A percentile compares a stretch with the other conserved stretches of the same genome.
Evolutionary conservation across 306 rosid genomes (phyloP).

Genomic region (Myrica gale): DNA sequence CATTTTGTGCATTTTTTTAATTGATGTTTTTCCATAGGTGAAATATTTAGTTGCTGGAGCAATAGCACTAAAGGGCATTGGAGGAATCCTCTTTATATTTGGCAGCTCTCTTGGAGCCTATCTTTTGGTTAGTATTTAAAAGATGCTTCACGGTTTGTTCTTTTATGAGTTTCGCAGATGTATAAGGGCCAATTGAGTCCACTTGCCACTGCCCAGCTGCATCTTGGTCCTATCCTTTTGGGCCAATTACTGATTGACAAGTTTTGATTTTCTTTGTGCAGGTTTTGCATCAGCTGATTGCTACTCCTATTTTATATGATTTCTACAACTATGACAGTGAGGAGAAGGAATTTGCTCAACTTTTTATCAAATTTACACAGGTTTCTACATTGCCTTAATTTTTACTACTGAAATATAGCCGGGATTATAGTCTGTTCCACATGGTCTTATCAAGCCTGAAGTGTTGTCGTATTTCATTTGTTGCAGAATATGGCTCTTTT

Average conservation of each 20-base stretch:
- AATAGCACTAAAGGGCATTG: constrained; percentile 52
- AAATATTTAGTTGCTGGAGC: constrained; percentile 42
- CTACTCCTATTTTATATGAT: constrained; percentile 49
- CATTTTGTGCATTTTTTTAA: constrained; percentile 20
- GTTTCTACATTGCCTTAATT: constrained; percentile 16
- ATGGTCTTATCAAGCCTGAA: background rate
- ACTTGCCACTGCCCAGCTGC: background rate
- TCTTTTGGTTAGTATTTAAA: constrained; percentile 50
- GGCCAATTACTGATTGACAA: constrained; percentile 12
- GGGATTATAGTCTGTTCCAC: background rate
- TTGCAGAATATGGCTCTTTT: constrained; percentile 64
- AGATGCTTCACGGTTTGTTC: background rate
- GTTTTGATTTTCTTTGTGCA: constrained; percentile 19
- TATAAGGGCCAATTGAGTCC: background rate
- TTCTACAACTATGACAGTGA: constrained; percentile 51
- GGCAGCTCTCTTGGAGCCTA: constrained; percentile 54
- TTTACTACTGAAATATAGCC: background rate
- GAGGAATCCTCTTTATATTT: constrained; percentile 48
- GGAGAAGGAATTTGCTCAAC: constrained; percentile 42
- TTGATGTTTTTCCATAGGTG: constrained; percentile 33
- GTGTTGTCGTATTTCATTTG: background rate
- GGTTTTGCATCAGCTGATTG: constrained; percentile 54
- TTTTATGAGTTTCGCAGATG: background rate
- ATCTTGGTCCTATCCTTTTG: background rate
- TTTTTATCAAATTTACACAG: constrained; percentile 58